Base-by-base conservation (phyloP, 257 asterid genomes). In the Henckelia pumila region DNA sequence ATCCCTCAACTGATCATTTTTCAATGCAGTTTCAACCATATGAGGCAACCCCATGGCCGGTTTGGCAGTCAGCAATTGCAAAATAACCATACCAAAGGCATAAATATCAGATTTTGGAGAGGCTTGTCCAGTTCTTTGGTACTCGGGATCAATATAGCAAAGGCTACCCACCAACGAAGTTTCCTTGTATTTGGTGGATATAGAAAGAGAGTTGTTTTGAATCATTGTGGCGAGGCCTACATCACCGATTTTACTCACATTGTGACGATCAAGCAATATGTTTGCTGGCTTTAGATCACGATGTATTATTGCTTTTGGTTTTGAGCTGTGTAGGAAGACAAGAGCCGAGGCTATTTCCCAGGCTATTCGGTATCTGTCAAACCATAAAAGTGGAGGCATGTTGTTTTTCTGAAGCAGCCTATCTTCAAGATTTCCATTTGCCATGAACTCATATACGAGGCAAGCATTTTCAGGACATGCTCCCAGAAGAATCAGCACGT, bases 241-340 rank as follows among this genome's bases (percentile, higher is more conserved):
- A 33, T 88, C 97, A 22, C 97, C 96, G 10, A 92, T 89, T 79
- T 89, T 92, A 60, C 98, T 89, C 26, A 92, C 88, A 2, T 79
- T 24, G 50, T 89, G 89, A 25, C 73, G 89, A 56, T 88, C 98
- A 26, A 92, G 96, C 73, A 92, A 75, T 73, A 92, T 88, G 86
- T 92, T 92, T 59, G 86, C 96, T 7, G 97, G 98, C 78, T 89
- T 92, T 50, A 92, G 79, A 74, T 92, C 98, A 14, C 98, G 98
- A 22, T 92, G 98, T 28, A 92, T 74, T 67, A 92, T 86, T 16
- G 86, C 74, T 61, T 83, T 70, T 9, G 98, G 93, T 81, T 78
- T 88, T 33, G 95, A 68, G 40, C 76, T 79, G 77, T 92, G 98
- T 32, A 89, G 96, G 79, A 83, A 92, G 76, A 77, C 84, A 13